Base-by-base conservation (phyloP, 306 rosid species). In the Coriaria nepalensis region DNA sequence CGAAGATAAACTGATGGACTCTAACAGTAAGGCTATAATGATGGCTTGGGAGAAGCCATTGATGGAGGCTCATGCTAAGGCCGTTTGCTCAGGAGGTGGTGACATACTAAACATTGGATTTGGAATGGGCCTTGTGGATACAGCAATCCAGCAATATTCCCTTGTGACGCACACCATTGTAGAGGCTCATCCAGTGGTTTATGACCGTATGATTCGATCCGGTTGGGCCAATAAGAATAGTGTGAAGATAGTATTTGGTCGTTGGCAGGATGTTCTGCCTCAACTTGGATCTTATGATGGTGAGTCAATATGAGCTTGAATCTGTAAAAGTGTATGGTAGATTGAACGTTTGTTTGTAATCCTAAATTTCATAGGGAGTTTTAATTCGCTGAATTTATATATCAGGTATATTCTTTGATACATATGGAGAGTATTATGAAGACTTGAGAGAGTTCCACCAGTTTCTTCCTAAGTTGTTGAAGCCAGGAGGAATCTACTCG, bases 41-140 rank as follows among this genome's bases (percentile, higher is more conserved):
- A 90, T 85, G 98, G 95, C 87, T 9, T 79, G 98, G 94, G 98
- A 90, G 78, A 85, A 78, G 49, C 98, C 95, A 5, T 69, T 85
- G 68, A 82, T 90, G 98, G 98, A 90, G 72, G 95, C 95, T 40
- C 98, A 85, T 66, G 92, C 95, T 6, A 85, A 85, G 59, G 98
- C 98, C 37, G 79, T 82, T 69, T 81, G 95, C 65, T 79, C 86
- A 4, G 92, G 78, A 4, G 94, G 93, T 54, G 92, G 93, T 60
- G 87, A 74, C 61, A 42, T 85, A 6, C 69, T 85, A 59, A 90
- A 81, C 69, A 53, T 90, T 63, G 98, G 93, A 33, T 90, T 81
- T 32, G 98, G 95, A 52, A 90, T 85, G 95, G 98, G 94, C 13
- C 81, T 90, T 29, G 95, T 85, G 58, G 98, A 90, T 63, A 73